Evolutionary conservation across 768 basidiomycete genomes (phyloP).

Genomic region (Cystobasidium tubakii): DNA sequence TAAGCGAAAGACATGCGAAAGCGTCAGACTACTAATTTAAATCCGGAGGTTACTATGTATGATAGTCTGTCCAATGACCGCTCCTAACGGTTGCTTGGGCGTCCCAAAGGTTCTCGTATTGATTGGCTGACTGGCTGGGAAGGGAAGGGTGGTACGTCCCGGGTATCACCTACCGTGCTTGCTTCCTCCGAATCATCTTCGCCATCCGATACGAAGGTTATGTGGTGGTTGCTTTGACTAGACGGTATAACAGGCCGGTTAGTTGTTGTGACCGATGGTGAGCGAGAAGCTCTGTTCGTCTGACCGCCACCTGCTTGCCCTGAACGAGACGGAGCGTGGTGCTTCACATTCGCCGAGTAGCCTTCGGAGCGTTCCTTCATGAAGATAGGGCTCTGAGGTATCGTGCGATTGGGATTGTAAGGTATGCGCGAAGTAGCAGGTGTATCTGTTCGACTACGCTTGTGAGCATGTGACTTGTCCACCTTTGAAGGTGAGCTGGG

Average conservation of each 20-base stretch:
- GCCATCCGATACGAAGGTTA: background rate
- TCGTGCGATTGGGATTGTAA: background rate
- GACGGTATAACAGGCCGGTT: no score
- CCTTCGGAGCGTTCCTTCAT: no score
- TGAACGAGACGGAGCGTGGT: no score
- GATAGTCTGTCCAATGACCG: no score
- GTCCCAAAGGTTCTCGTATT: background rate
- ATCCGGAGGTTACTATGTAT: no score
- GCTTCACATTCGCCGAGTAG: no score
- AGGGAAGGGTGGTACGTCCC: background rate
- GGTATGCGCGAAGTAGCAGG: background rate
- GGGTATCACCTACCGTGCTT: background rate
- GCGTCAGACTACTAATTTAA: no score
- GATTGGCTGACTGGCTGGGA: background rate
- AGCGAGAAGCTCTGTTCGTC: no score
- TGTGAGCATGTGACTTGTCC: background rate
- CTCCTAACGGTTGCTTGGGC: no score
- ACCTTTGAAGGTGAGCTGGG: background rate
- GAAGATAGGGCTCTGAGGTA: background rate
- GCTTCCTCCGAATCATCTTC: background rate
- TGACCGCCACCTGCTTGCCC: no score
- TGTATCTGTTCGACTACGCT: background rate
- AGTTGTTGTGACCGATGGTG: no score
- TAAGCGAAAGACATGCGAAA: background rate
- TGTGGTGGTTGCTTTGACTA: no score